Evolutionary conservation across 2,329 filamentous ascomycete species (phyloP).

Genomic region (Pseudogymnoascus sp.): DNA sequence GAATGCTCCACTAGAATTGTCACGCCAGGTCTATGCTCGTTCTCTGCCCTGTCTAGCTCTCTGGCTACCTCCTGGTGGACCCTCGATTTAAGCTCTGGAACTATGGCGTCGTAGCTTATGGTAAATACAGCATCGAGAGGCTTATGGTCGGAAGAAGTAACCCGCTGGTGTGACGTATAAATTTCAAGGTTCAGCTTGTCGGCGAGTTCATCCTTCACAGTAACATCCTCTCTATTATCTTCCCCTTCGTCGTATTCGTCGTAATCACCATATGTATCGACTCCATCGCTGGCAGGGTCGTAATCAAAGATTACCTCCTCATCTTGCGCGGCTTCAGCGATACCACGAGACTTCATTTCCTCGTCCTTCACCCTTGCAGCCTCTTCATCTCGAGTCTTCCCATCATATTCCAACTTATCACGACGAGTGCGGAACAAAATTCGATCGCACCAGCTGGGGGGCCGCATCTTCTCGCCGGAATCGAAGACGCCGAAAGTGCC

Average conservation of each 20-base stretch:
- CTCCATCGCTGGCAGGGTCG: conserved; percentile 70
- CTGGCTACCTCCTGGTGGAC: conserved; percentile 81
- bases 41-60: conserved; percentile 84
- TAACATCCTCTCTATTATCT: conserved; percentile 38
- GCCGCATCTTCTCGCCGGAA: conserved; percentile 86
- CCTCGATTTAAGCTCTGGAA: conserved; percentile 74
- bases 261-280: conserved; percentile 42
- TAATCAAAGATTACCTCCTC: conserved; percentile 86
- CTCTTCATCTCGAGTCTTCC: conserved; percentile 55
- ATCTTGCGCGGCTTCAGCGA: conserved; percentile 67
- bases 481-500: conserved; percentile 92
- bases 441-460: conserved; percentile 95
- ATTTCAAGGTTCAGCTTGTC: conserved; percentile 52
- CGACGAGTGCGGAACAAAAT: conserved; percentile 76
- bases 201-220: conserved; percentile 50
- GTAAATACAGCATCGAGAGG: conserved; percentile 78
- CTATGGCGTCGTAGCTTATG: conserved; percentile 77
- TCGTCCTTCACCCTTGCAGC: conserved; percentile 66
- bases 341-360: conserved; percentile 74
- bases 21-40: conserved; percentile 76
- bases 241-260: conserved; percentile 38
- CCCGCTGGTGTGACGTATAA: conserved; percentile 82
- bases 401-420: conserved; percentile 61
- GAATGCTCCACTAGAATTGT: conserved; percentile 71
- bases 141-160: conserved; percentile 93